Evolutionary conservation across 1,284 basidiomycete species (phyloP), one percentile per base, ranked within the genome.

Genomic region (Prillingera fragicola): DNA sequence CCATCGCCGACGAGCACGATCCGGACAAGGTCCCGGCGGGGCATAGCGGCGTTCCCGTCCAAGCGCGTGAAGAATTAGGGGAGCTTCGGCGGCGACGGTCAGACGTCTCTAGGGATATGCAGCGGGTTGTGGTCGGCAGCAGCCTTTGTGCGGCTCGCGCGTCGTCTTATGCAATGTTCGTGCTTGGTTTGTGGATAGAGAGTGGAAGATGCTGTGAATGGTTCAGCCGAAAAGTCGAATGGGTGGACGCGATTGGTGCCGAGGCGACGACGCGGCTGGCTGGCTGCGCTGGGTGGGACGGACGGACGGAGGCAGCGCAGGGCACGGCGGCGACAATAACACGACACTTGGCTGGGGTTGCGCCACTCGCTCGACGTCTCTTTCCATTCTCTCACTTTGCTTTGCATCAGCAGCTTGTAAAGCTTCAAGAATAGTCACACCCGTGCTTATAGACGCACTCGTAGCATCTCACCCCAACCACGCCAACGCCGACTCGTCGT

Each of bases 1-100:
- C 87, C 87, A 72, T 96, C 92, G 54, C 91, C 91, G 50, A 94
- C 88, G 62, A 96, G 79, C 54, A 94, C 81, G 65, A 95, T 91
- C 57, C 91, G 81, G 41, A 69, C 67, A 18, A 67, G 55, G 43
- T 69, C 67, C 33, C 67, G 60, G 44, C 67, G 56, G 41, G 67
- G 67, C 67, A 69, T 69, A 27, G 38, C 22, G 8, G 26, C n/a
- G n/a, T n/a, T n/a, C n/a, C n/a, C n/a, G n/a, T n/a, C n/a, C n/a
- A n/a, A n/a, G n/a, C n/a, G n/a, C n/a, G n/a, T n/a, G n/a, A n/a
- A n/a, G n/a, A n/a, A n/a, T n/a, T n/a, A n/a, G n/a, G n/a, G n/a
- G n/a, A n/a, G n/a, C n/a, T n/a, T n/a, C n/a, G n/a, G 41, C 14
- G 18, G 33, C 22, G 21, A 24, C 14, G 23, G 25, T 36, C 15